A percentile compares a stretch with the other conserved stretches of the same genome.
Conservation (phyloP, 2,329 filamentous ascomycete genomes). For the Monilinia polystroma region DNA sequence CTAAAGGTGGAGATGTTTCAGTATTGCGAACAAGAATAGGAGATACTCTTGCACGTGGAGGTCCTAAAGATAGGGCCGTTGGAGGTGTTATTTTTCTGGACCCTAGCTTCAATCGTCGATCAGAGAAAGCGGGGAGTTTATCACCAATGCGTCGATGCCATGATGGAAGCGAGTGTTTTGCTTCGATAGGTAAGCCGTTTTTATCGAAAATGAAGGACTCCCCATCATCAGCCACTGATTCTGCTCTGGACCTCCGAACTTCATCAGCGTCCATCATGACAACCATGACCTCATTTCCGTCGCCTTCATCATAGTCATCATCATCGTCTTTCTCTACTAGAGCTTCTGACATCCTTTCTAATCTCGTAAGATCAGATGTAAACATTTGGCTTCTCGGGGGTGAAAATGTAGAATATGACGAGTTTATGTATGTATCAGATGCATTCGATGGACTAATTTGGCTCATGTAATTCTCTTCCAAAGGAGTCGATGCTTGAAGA, state of each 20-base stretch:
- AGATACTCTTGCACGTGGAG: conserved; percentile 43
- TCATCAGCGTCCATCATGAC: conserved; percentile 47
- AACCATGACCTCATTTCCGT: conserved; percentile 45
- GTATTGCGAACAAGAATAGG: conserved; percentile 45
- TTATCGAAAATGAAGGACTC: conserved; percentile 39
- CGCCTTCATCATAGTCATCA: conserved; percentile 27
- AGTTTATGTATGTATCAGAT: conserved; percentile 49
- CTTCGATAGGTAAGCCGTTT: conserved; percentile 18
- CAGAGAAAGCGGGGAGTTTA: conserved; percentile 58
- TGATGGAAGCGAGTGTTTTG: conserved; percentile 8
- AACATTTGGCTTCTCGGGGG: conserved; percentile 43
- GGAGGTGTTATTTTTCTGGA: conserved; percentile 57
- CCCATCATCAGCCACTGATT: conserved; percentile 31
- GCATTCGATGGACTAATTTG: conserved; percentile 44
- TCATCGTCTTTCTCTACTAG: conserved; percentile 18
- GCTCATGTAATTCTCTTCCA: conserved; percentile 34
- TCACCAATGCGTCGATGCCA: conserved; percentile 62
- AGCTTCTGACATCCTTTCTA: conserved; percentile 1
- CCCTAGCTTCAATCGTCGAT: conserved; percentile 47
- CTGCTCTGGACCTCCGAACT: conserved; percentile 30
- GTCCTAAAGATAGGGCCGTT: conserved; percentile 53
- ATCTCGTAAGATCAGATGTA: neutral
- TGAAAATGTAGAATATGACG: conserved; percentile 50
- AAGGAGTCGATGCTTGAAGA: conserved; percentile 35
- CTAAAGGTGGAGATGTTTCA: conserved; percentile 36